phyloP scores from a whole-genome alignment of 2,329 filamentous ascomycete species.

The Claviceps africana region DNA sequence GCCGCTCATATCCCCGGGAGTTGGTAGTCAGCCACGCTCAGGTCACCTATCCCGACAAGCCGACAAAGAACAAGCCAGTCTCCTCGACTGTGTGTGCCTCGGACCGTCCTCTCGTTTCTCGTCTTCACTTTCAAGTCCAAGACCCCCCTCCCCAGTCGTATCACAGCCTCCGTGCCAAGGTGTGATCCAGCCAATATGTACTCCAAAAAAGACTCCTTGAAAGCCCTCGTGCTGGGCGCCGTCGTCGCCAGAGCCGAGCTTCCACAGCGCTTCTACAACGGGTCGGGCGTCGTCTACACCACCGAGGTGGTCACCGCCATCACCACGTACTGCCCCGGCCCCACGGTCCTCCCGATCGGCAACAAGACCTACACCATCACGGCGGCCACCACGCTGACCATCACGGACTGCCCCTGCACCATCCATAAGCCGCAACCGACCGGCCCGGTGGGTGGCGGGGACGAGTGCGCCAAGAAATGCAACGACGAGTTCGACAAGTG shows the following conservation, averaged over 20 bases:
- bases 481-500: conserved; percentile 8
- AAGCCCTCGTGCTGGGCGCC: not conserved
- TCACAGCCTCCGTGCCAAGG: too few relatives aligned
- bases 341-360: conserved; percentile 13
- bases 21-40: too few relatives aligned
- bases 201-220: not conserved
- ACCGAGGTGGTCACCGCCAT: conserved; percentile 49
- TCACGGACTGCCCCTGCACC: not conserved
- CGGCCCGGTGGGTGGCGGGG: not conserved
- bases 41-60: too few relatives aligned
- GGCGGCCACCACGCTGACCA: not conserved
- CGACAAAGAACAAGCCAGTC: too few relatives aligned
- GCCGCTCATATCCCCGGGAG: too few relatives aligned
- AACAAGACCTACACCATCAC: not conserved
- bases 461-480: conserved; percentile 11
- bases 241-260: not conserved
- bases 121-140: too few relatives aligned
- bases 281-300: conserved; percentile 35
- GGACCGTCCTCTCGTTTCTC: too few relatives aligned
- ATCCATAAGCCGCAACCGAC: not conserved
- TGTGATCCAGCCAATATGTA: not conserved
- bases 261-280: not conserved
- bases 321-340: conserved; percentile 58
- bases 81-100: too few relatives aligned
- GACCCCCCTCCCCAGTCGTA: too few relatives aligned